phyloP scores from a whole-genome alignment of 202 grass and related monocot species.

The Dendrocalamus latiflorus region DNA sequence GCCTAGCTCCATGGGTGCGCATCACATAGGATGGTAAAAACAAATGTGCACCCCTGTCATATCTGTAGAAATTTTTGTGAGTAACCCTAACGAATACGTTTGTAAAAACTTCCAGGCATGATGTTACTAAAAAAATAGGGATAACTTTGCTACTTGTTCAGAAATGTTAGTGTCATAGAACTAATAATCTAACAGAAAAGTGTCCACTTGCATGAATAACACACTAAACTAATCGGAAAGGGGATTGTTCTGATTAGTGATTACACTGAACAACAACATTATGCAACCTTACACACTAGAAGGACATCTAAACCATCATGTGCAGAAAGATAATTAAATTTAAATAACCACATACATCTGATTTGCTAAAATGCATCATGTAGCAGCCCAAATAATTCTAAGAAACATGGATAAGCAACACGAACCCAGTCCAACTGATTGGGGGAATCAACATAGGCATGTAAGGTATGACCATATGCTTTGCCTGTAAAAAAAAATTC shows the following conservation, averaged over 20 bases:
- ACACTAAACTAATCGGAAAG: constrained; percentile 6
- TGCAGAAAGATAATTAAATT: neutral
- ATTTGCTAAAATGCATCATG: neutral
- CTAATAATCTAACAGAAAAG: constrained; percentile 8
- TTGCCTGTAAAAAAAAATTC: constrained; percentile 63
- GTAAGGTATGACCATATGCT: constrained; percentile 93
- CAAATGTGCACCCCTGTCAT: constrained; percentile 84
- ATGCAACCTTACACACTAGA: neutral
- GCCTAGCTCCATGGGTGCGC: constrained; percentile 85
- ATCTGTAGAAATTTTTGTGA: constrained; percentile 50
- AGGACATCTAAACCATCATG: neutral
- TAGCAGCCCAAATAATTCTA: neutral
- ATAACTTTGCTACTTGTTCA: neutral
- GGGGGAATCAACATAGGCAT: constrained; percentile 99
- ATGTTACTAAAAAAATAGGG: neutral
- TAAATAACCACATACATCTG: neutral
- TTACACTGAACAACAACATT: constrained; percentile 2
- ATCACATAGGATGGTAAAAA: constrained; percentile 91
- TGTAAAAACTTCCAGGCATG: neutral
- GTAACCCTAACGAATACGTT: neutral
- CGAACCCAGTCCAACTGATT: constrained; percentile 72
- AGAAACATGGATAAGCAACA: constrained; percentile 16
- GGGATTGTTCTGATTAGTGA: neutral
- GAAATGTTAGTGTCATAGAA: neutral
- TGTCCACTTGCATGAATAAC: constrained; percentile 1